Base-by-base conservation (phyloP, 2,329 filamentous ascomycete genomes). In the Aureobasidium leucospermi region DNA sequence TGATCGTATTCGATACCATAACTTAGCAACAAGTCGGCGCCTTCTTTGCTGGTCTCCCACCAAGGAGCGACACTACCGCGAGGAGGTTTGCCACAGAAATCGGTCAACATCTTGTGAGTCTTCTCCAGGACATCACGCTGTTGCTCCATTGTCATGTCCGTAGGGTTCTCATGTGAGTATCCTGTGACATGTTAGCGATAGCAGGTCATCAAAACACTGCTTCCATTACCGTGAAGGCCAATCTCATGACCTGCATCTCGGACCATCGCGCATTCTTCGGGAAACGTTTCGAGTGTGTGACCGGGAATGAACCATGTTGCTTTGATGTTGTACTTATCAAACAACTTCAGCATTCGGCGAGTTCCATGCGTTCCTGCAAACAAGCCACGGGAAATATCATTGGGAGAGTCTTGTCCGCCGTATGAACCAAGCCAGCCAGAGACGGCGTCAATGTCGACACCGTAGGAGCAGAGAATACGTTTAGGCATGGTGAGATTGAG, bases 381-480 rank as follows among this genome's bases (percentile, higher is more conserved):
- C 15, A 87, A 69, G 82, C 60, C 62, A 79, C 86, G 78, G 67
- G 82, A 86, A 62, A 90, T 89, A 65, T 90, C 87, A 67, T 80
- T 87, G 1, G 81, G 82, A 6, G 81, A 85, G 67, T 90, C 86
- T 69, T 89, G 81, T 31, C 87, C 86, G 8, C 85, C 85, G 67
- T 90, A 90, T 0, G 83, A 88, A 0, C 87, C 87, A 0, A 90
- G 76, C 87, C 87, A 90, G 6, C 87, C 86, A 1, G 86, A 82
- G 1, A 89, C 84, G 6, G 85, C 86, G 63, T 90, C 86, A 29
- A 90, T 85, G 61, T 90, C 86, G 10, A 90, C 84, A 2, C 64
- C 64, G 23, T 23, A 23, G 23, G 23, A 23, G 23, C 23, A 23
- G 23, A 23, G 23, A 4, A 23, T 23, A 23, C 23, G 23, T 23